Conservation (phyloP, 768 basidiomycete species). For the Russula abietina region DNA sequence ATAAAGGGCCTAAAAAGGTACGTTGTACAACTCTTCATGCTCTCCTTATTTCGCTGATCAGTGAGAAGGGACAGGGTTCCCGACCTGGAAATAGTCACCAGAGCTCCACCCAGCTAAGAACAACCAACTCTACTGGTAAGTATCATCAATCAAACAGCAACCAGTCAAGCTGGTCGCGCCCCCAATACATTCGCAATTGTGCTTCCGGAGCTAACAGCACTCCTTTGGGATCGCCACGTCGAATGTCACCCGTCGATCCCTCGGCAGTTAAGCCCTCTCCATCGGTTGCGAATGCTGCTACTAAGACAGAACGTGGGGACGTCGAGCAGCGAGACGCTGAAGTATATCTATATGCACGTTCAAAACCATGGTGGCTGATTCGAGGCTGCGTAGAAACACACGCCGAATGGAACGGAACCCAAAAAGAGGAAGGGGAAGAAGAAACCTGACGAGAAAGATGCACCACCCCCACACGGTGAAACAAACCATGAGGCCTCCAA, state of each 20-base stretch:
- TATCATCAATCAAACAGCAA: conserved; percentile 12
- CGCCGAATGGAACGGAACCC: conserved; percentile 14
- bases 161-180: conserved; percentile 19
- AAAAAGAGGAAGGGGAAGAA: conserved; percentile 33
- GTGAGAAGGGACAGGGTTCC: not conserved
- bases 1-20: conserved; percentile 69
- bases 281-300: not conserved
- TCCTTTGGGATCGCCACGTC: conserved; percentile 58
- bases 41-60: conserved; percentile 14
- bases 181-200: conserved; percentile 13
- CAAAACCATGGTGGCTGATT: not conserved
- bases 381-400: conserved; percentile 5
- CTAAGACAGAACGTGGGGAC: conserved; percentile 4
- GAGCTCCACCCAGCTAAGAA: conserved; percentile 10
- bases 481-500: conserved; percentile 1
- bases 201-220: conserved; percentile 65
- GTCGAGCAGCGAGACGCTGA: conserved; percentile 1
- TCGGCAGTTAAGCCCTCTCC: conserved; percentile 24
- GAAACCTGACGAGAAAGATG: conserved; percentile 26
- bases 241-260: conserved; percentile 42
- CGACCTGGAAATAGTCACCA: conserved; percentile 3
- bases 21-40: conserved; percentile 18
- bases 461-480: not conserved
- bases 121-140: conserved; percentile 24
- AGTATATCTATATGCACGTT: not conserved